These are phyloP conservation scores for Leccinum obscurum DNA, from an alignment of 768 basidiomycete species.

Conservation along the genomic window DNA sequence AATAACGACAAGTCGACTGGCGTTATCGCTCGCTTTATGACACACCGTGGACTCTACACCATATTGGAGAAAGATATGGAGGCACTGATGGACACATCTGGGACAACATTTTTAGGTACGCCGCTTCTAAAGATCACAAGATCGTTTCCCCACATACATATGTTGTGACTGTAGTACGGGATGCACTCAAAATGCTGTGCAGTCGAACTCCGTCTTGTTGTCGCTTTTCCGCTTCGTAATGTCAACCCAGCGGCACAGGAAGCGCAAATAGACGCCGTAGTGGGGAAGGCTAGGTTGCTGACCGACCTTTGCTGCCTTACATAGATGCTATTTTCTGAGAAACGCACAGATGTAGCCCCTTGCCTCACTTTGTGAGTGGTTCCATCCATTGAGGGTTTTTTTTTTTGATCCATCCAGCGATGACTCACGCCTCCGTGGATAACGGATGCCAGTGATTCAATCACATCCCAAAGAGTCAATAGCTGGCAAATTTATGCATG, in stretches of 20 bases:
- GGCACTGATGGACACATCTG: constrained; percentile 1
- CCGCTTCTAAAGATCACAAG: neutral
- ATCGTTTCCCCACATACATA: neutral
- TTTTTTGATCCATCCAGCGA: constrained; percentile 3
- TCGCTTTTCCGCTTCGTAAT: constrained; percentile 6
- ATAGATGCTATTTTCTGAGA: constrained; percentile 38
- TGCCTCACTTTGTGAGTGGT: neutral
- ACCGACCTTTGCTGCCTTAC: constrained; percentile 31
- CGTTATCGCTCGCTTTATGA: neutral
- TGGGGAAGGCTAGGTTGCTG: constrained; percentile 15
- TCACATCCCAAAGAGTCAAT: constrained; percentile 37
- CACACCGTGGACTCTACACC: constrained; percentile 1
- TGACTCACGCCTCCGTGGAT: constrained; percentile 8
- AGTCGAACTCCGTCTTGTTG: constrained; percentile 5
- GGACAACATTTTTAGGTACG: neutral
- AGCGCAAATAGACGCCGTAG: constrained; percentile 12
- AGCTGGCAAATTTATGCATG: neutral
- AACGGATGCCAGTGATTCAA: neutral
- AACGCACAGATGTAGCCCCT: constrained; percentile 5
- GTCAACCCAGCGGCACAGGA: constrained; percentile 13
- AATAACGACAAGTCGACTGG: neutral
- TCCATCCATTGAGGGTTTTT: neutral
- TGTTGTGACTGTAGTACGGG: no score
- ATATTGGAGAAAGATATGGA: neutral
- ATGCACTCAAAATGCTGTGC: neutral